phyloP scores from a whole-genome alignment of 768 basidiomycete genomes.

The Pisolithus sp. region DNA sequence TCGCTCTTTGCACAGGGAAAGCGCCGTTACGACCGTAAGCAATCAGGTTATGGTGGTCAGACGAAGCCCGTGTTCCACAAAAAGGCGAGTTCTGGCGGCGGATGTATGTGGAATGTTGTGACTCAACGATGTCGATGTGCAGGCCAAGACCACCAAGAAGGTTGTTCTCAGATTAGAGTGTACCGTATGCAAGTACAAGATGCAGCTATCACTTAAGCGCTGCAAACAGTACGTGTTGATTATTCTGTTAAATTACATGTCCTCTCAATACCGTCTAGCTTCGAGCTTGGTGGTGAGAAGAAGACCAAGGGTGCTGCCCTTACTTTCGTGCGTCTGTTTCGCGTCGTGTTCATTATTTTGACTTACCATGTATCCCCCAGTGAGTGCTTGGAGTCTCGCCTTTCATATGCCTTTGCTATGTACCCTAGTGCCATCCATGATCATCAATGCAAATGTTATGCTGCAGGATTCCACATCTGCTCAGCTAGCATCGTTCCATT shows the following conservation, averaged over 20 bases:
- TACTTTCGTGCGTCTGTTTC: slow-evolving; percentile 66
- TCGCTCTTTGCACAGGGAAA: slow-evolving; percentile 98
- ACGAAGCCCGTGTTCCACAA: slow-evolving; percentile 99
- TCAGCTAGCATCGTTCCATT: not conserved
- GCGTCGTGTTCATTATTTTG: not conserved
- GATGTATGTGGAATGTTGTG: not conserved
- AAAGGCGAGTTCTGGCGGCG: slow-evolving; percentile 51
- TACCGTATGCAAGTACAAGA: slow-evolving; percentile 98
- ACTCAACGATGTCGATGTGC: slow-evolving; percentile 4
- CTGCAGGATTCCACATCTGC: not conserved
- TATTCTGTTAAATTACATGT: not conserved
- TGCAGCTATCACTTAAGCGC: slow-evolving; percentile 92
- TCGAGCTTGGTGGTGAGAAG: slow-evolving; percentile 99
- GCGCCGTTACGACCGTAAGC: slow-evolving; percentile 99
- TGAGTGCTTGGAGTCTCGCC: not conserved
- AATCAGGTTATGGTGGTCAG: slow-evolving; percentile 98
- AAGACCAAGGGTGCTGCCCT: slow-evolving; percentile 98
- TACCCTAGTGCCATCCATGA: not conserved
- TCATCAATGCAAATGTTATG: not conserved
- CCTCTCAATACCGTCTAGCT: slow-evolving; percentile 41
- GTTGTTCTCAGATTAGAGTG: slow-evolving; percentile 97
- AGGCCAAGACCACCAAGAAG: slow-evolving; percentile 99
- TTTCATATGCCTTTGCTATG: slow-evolving; percentile 2
- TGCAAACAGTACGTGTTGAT: slow-evolving; percentile 87
- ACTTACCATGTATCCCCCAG: not conserved